Evolutionary conservation across 805 yeast species (phyloP), one percentile per base, ranked within the genome.

Genomic region (Starmerella etchellsii): DNA sequence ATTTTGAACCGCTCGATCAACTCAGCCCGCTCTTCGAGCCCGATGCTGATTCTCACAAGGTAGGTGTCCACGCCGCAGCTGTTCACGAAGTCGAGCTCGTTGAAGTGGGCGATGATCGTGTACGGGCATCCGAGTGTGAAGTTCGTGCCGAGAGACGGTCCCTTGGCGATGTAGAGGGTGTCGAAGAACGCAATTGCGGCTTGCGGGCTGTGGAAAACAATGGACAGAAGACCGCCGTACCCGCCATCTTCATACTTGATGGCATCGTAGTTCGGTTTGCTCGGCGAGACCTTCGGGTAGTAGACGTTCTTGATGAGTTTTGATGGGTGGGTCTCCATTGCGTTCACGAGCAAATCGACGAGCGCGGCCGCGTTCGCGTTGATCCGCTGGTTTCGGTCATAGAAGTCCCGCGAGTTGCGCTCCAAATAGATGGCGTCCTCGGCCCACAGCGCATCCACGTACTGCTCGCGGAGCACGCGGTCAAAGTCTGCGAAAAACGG

Each of bases 341-440:
- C 25, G 14, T 54, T 46, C 16, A 41, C 34, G 8, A 53, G 47
- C 5, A 51, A 41, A 7, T 61, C 56, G 16, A 59, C 60, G 1
- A 64, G 57, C 1, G 66, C 63, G 43, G 58, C 65, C 10, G 68
- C 59, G 35, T 64, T 67, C 6, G 42, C 41, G 40, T 66, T 64
- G 41, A 63, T 63, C 22, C 60, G 60, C 16, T 55, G 47, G 28
- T 70, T 78, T 54, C 96, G 69, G 19, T 63, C 63, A 25, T 71
- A 75, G 56, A 83, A 87, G 61, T 91, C 96, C 46, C 97, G 73
- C 4, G 95, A 83, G 65, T 91, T 91, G 56, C 95, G 70, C 60
- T 91, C 98, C 54, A 91, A 62, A 55, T 79, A 78, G 40, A 91
- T 74, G 1, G 95, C 95, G 62, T 91, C 98, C 61, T 88, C 95